These are phyloP conservation scores for Suillus subaureus DNA, from an alignment of 768 basidiomycete genomes.

Conservation along the genomic window DNA sequence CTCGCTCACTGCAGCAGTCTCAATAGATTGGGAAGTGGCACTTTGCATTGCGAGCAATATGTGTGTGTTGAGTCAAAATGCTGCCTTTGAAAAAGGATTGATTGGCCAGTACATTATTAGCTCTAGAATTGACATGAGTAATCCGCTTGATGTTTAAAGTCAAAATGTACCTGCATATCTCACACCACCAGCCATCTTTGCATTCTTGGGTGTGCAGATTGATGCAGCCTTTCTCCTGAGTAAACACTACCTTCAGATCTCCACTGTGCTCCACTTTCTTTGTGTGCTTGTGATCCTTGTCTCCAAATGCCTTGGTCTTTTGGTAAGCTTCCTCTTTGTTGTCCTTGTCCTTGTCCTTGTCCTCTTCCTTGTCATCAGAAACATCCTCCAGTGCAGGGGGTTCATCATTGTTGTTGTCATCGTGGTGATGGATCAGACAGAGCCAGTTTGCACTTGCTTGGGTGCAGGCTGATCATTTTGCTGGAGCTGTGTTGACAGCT, in stretches of 20 bases:
- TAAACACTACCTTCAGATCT: neutral
- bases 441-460: neutral
- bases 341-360: neutral
- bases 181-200: too few species aligned
- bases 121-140: too few species aligned
- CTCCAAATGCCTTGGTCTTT: neutral
- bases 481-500: too few species aligned
- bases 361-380: neutral
- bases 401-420: neutral
- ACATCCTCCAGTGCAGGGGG: neutral
- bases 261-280: neutral
- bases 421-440: too few species aligned
- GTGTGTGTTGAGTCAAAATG: too few species aligned
- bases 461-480: too few species aligned
- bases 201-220: too few species aligned
- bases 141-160: too few species aligned
- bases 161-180: too few species aligned
- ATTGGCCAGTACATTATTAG: too few species aligned
- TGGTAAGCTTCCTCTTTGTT: neutral
- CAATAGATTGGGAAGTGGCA: neutral
- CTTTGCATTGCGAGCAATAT: neutral
- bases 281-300: neutral
- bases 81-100: too few species aligned
- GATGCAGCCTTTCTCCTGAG: too few species aligned
- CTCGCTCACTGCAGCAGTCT: neutral